Conservation (phyloP, 2,329 filamentous ascomycete genomes). For the Trichoderma sp. region DNA sequence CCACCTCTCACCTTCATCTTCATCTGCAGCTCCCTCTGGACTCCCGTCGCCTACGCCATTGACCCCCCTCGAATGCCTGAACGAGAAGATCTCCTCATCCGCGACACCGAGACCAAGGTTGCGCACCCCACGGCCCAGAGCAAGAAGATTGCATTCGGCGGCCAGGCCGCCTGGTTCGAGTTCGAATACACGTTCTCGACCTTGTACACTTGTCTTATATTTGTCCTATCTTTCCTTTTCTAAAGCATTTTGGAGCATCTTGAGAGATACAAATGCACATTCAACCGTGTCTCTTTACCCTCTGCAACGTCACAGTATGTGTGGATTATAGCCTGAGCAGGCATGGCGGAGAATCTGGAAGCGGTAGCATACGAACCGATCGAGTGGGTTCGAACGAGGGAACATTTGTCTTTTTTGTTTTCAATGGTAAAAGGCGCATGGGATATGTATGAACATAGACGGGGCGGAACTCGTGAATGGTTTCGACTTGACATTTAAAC, state of each 20-base stretch:
- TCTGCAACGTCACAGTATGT: not conserved
- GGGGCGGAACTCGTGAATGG: slow-evolving; percentile 6
- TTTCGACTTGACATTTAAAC: slow-evolving; percentile 6
- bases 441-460: slow-evolving; percentile 25
- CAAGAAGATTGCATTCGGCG: slow-evolving; percentile 58
- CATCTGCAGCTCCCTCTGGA: slow-evolving; percentile 57
- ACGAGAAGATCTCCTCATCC: slow-evolving; percentile 56
- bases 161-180: slow-evolving; percentile 58
- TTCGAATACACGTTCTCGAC: slow-evolving; percentile 55
- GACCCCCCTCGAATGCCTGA: slow-evolving; percentile 60
- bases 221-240: slow-evolving; percentile 45
- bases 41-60: slow-evolving; percentile 61
- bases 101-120: slow-evolving; percentile 58
- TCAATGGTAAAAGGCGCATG: slow-evolving; percentile 21
- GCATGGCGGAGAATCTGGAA: not conserved
- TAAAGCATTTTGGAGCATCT: slow-evolving; percentile 22
- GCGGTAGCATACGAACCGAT: slow-evolving; percentile 14
- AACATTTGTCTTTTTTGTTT: slow-evolving; percentile 2
- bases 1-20: slow-evolving; percentile 61
- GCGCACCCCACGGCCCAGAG: slow-evolving; percentile 52
- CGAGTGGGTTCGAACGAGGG: slow-evolving; percentile 2
- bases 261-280: slow-evolving; percentile 14
- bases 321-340: not conserved
- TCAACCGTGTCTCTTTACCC: not conserved
- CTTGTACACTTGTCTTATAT: slow-evolving; percentile 51